Conservation (phyloP, 2,329 filamentous ascomycete genomes). For the Penicillium hordei region DNA sequence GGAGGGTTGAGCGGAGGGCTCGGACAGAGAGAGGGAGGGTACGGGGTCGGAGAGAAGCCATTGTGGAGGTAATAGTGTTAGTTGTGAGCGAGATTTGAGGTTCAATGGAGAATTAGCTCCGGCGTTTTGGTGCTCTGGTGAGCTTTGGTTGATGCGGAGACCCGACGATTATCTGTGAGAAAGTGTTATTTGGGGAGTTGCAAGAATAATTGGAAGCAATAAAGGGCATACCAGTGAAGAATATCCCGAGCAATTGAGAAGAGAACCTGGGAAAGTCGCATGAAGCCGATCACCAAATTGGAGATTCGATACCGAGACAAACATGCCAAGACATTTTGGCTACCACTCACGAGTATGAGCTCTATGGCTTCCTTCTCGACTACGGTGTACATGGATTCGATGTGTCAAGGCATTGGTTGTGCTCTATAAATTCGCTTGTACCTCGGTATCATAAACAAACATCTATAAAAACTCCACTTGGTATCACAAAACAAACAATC, state of each 20-base stretch:
- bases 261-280: constrained; percentile 10
- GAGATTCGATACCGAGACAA: constrained; percentile 17
- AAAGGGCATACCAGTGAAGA: constrained; percentile 4
- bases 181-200: background rate
- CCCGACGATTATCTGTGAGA: background rate
- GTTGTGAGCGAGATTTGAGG: background rate
- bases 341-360: background rate
- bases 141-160: background rate
- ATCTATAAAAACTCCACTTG: constrained; percentile 20
- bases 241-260: constrained; percentile 7
- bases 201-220: too few species aligned
- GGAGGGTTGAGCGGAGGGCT: constrained; percentile 10
- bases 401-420: background rate
- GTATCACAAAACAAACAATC: constrained; percentile 17
- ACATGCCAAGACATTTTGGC: constrained; percentile 18
- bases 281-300: constrained; percentile 17
- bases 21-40: constrained; percentile 10
- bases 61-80: constrained; percentile 1
- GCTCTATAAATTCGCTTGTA: background rate
- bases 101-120: background rate
- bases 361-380: background rate
- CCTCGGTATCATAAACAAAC: background rate
- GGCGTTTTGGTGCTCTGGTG: background rate
- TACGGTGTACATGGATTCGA: background rate
- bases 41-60: constrained; percentile 14